phyloP scores from a whole-genome alignment of 2,329 filamentous ascomycete species.

The Fusarium gaditjirri region DNA sequence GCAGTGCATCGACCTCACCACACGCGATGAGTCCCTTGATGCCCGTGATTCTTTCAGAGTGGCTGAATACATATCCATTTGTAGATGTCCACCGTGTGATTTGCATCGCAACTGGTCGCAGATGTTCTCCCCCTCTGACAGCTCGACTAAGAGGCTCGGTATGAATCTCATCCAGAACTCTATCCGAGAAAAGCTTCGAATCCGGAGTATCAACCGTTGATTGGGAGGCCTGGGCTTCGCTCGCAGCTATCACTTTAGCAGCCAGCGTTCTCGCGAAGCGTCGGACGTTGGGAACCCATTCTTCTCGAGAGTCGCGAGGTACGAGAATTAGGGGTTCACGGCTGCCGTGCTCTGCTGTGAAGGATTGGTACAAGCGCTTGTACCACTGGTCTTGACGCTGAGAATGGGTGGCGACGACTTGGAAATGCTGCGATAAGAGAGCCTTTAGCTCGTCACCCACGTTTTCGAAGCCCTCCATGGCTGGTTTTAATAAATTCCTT shows the following conservation, averaged over 20 bases:
- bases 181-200: background rate
- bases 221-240: background rate
- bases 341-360: accelerated
- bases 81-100: background rate
- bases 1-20: background rate
- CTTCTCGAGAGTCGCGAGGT: background rate
- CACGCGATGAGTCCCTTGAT: constrained; percentile 15
- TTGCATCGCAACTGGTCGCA: constrained; percentile 7
- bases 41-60: accelerated
- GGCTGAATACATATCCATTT: background rate
- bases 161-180: background rate
- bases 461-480: accelerated
- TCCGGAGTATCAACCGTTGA: accelerated
- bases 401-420: background rate
- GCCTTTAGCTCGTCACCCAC: accelerated
- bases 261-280: background rate
- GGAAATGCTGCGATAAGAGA: background rate
- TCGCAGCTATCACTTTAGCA: accelerated
- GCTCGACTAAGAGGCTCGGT: accelerated
- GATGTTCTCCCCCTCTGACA: accelerated
- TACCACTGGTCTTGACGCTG: constrained; percentile 25
- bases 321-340: background rate
- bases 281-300: background rate
- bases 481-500: accelerated
- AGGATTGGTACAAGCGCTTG: constrained; percentile 6